Evolutionary conservation across 352 stramenopile species (phyloP).

Genomic region (Phytophthora palmivora): DNA sequence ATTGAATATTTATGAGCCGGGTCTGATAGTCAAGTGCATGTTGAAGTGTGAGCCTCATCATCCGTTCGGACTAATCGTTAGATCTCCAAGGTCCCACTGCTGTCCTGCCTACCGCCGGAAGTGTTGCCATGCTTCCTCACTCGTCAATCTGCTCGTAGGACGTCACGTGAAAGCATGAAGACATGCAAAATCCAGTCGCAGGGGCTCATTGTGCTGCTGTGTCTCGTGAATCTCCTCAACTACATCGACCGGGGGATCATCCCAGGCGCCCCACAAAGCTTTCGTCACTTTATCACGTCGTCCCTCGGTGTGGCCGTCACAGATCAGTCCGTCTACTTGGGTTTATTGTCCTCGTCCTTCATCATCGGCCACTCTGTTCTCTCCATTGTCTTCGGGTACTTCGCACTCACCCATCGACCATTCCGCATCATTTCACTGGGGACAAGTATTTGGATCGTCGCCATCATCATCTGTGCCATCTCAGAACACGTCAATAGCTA

Average conservation of each 20-base stretch:
- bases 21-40: constrained; percentile 10
- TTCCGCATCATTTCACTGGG: constrained; percentile 83
- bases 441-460: constrained; percentile 80
- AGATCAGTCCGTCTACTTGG: constrained; percentile 62
- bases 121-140: constrained; percentile 1
- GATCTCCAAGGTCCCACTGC: constrained; percentile 25
- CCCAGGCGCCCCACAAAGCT: constrained; percentile 75
- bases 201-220: constrained; percentile 79
- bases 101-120: constrained; percentile 8
- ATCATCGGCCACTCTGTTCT: constrained; percentile 89
- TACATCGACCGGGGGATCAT: constrained; percentile 97
- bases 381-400: constrained; percentile 84
- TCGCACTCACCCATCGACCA: constrained; percentile 72
- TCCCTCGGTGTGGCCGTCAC: constrained; percentile 46
- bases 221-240: constrained; percentile 92
- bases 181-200: constrained; percentile 34
- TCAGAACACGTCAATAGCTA: constrained; percentile 72
- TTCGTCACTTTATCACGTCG: constrained; percentile 79
- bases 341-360: constrained; percentile 83
- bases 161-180: constrained; percentile 14
- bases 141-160: constrained; percentile 18
- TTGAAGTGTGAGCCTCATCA: constrained; percentile 11
- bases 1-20: constrained; percentile 1
- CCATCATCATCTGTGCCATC: constrained; percentile 71
- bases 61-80: constrained; percentile 24